Conservation (phyloP, 768 basidiomycete species). For the Xanthoconium stramineum region DNA sequence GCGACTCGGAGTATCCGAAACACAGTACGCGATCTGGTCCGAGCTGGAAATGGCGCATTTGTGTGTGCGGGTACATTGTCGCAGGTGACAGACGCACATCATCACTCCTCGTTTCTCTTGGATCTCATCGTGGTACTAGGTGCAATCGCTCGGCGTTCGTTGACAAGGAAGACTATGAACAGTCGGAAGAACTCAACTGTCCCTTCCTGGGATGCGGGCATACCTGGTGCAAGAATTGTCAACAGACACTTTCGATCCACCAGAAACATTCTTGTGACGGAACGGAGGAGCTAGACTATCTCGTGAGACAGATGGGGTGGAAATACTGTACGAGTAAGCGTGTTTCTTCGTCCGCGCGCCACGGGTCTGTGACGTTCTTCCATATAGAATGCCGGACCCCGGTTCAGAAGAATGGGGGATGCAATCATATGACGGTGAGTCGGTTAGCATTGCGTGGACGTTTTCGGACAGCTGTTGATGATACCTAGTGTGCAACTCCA, state of each 20-base stretch:
- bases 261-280: conserved; percentile 57
- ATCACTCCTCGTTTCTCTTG: not conserved
- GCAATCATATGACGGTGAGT: conserved; percentile 60
- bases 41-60: conserved; percentile 45
- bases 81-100: conserved; percentile 35
- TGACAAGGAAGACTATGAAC: conserved; percentile 46
- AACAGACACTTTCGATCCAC: conserved; percentile 35
- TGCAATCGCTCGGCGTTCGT: conserved; percentile 49
- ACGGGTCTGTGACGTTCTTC: not conserved
- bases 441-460: no score
- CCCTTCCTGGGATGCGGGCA: conserved; percentile 46
- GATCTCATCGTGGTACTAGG: conserved; percentile 31
- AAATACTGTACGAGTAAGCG: conserved; percentile 56
- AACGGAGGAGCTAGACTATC: conserved; percentile 45
- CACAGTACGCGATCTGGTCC: conserved; percentile 37
- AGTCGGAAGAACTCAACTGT: conserved; percentile 42
- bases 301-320: conserved; percentile 55
- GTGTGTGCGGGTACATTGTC: conserved; percentile 45
- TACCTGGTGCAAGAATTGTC: conserved; percentile 61
- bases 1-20: conserved; percentile 41
- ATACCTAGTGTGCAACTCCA: conserved; percentile 44
- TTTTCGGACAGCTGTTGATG: not conserved
- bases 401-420: conserved; percentile 51
- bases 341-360: not conserved
- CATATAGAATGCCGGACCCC: conserved; percentile 41